These are phyloP conservation scores for Panicum hallii DNA, from an alignment of 202 grass and related monocot genomes.

Conservation along the genomic window DNA sequence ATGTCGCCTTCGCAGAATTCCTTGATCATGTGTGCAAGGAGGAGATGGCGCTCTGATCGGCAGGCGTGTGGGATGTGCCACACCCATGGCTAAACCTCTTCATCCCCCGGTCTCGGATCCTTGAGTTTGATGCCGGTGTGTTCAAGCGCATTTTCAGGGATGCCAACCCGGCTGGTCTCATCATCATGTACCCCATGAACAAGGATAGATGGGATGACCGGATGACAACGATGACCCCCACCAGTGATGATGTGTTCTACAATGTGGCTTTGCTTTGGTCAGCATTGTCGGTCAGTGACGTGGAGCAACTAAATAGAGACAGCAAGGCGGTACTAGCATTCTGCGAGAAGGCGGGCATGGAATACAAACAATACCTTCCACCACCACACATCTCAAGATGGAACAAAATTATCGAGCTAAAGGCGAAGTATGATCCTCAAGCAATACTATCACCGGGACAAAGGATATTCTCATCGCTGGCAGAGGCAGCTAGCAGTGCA, in stretches of 20 bases:
- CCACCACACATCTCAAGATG: constrained; percentile 29
- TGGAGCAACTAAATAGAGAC: constrained; percentile 24
- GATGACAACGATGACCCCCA: constrained; percentile 44
- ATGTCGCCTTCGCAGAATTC: constrained; percentile 47
- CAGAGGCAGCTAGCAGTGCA: neutral
- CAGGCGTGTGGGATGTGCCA: constrained; percentile 43
- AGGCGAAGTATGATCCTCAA: constrained; percentile 60
- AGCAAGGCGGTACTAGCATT: constrained; percentile 51
- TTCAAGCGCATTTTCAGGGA: constrained; percentile 39
- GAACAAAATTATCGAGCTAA: too few relatives aligned
- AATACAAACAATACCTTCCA: constrained; percentile 62
- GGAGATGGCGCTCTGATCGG: neutral
- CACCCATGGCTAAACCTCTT: constrained; percentile 70
- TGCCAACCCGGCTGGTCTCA: constrained; percentile 21
- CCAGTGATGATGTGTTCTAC: constrained; percentile 63
- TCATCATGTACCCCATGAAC: constrained; percentile 53
- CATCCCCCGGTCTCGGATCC: constrained; percentile 47
- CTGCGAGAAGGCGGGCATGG: constrained; percentile 29
- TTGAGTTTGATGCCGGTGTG: constrained; percentile 50
- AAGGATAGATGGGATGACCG: constrained; percentile 54
- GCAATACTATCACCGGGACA: constrained; percentile 53
- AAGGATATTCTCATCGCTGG: constrained; percentile 29
- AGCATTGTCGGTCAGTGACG: neutral
- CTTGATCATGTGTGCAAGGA: neutral
- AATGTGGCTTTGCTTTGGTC: constrained; percentile 45